These are phyloP conservation scores for Claviceps paspali DNA, from an alignment of 2,329 filamentous ascomycete genomes.

Conservation along the genomic window DNA sequence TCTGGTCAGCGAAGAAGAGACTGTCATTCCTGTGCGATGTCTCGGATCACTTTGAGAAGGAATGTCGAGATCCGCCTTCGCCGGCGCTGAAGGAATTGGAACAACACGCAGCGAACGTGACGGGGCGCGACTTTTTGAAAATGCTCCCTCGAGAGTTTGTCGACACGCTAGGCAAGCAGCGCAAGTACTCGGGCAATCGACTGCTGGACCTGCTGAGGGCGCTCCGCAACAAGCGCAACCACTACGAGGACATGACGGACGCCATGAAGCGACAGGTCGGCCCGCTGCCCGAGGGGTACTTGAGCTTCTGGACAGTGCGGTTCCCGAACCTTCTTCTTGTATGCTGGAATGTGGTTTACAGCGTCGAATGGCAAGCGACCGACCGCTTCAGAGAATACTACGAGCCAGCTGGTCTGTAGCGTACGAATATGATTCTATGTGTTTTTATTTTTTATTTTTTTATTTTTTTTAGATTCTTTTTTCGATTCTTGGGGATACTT, in stretches of 20 bases:
- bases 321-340: conserved; percentile 68
- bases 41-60: conserved; percentile 91
- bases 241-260: conserved; percentile 92
- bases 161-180: conserved; percentile 79
- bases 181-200: conserved; percentile 76
- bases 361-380: conserved; percentile 45
- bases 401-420: conserved; percentile 25
- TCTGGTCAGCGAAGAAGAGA: conserved; percentile 82
- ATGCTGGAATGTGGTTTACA: conserved; percentile 61
- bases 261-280: conserved; percentile 57
- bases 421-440: background rate
- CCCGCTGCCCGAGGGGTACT: conserved; percentile 61
- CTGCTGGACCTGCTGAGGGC: conserved; percentile 80
- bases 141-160: conserved; percentile 67
- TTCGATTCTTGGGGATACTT: too few relatives aligned
- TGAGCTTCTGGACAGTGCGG: conserved; percentile 65
- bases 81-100: conserved; percentile 46
- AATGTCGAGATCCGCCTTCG: conserved; percentile 70
- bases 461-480: background rate
- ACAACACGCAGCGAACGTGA: conserved; percentile 33
- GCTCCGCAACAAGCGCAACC: conserved; percentile 89
- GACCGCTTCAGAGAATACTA: conserved; percentile 64
- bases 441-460: background rate
- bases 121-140: conserved; percentile 62
- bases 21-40: conserved; percentile 90